Conservation (phyloP, 768 basidiomycete species). For the Psilocybe sp. region DNA sequence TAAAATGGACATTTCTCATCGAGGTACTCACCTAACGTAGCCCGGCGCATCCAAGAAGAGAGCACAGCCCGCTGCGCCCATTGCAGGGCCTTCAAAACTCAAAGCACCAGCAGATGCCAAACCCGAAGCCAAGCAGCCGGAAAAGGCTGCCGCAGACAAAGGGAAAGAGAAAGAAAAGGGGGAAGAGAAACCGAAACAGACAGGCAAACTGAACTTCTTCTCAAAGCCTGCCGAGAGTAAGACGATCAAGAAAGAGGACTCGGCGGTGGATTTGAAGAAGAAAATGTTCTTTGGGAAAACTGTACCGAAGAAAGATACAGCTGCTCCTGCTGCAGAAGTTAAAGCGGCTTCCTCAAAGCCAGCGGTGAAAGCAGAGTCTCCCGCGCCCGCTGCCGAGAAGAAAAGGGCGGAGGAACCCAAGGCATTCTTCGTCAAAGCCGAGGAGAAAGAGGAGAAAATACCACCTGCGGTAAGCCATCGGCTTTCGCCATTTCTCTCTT, state of each 20-base stretch:
- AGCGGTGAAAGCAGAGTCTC: constrained; percentile 6
- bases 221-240: constrained; percentile 28
- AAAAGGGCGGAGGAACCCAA: constrained; percentile 1
- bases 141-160: constrained; percentile 10
- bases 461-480: constrained; percentile 14
- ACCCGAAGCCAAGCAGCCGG: constrained; percentile 21
- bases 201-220: constrained; percentile 63
- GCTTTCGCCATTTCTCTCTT: neutral
- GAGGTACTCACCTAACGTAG: constrained; percentile 6
- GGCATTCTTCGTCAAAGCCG: neutral
- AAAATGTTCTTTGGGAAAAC: constrained; percentile 18
- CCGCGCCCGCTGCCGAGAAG: neutral
- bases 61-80: constrained; percentile 25
- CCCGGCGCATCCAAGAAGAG: constrained; percentile 17
- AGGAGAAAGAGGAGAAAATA: constrained; percentile 12
- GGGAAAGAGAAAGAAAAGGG: constrained; percentile 18
- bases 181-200: constrained; percentile 24
- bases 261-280: constrained; percentile 14
- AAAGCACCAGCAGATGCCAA: constrained; percentile 17
- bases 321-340: constrained; percentile 7
- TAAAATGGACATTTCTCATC: neutral
- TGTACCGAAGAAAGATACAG: too few species aligned
- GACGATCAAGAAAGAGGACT: constrained; percentile 42
- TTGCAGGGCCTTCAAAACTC: constrained; percentile 43
- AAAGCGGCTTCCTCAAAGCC: neutral